Evolutionary conservation across 139 green algal genomes (phyloP), one percentile per base, ranked within the genome.

Genomic region (Chlamydomonas urium): DNA sequence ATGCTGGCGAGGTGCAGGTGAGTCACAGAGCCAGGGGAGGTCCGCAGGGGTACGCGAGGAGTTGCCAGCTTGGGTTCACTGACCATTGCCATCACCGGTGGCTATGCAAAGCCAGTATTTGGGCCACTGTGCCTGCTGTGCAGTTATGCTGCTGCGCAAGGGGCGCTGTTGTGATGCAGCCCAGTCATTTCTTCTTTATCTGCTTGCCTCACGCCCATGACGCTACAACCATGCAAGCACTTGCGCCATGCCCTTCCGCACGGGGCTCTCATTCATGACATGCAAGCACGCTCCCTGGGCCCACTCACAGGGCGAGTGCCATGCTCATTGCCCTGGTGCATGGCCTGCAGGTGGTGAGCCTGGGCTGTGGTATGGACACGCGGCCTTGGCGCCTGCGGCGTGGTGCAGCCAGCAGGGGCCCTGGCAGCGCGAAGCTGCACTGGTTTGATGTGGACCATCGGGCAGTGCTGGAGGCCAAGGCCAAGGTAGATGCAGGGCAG

Each of bases 291-390:
- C 42, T 8, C 42, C 42, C 42, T 24, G 42, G 8, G 42, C 10
- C 42, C n/a, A n/a, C 42, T 50, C 10, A 8, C 42, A 14, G 14
- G 42, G 42, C 10, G 42, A 50, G 42, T 50, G 8, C 14, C 8
- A 14, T 14, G 42, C 42, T 24, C 42, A 50, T 14, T 50, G 42
- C 8, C 8, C 42, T 50, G 42, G 14, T 50, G 42, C 42, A 50
- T 50, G 42, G 14, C 42, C 53, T 81, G 3, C 73, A 86, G 36
- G 73, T 86, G 8, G 80, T 86, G 6, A 69, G 62, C 21, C 48
- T 86, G 1, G 80, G 80, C n/a, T 79, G 75, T 2, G 80, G 76
- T 50, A 86, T 82, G 76, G 78, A 81, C 73, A 81, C 73, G 0
- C 75, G 75, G 24, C 75, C 80, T 21, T 86, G 80, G 80, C 73